These are phyloP conservation scores for Colletotrichum tofieldiae DNA, from an alignment of 2,329 filamentous ascomycete genomes.

Conservation along the genomic window DNA sequence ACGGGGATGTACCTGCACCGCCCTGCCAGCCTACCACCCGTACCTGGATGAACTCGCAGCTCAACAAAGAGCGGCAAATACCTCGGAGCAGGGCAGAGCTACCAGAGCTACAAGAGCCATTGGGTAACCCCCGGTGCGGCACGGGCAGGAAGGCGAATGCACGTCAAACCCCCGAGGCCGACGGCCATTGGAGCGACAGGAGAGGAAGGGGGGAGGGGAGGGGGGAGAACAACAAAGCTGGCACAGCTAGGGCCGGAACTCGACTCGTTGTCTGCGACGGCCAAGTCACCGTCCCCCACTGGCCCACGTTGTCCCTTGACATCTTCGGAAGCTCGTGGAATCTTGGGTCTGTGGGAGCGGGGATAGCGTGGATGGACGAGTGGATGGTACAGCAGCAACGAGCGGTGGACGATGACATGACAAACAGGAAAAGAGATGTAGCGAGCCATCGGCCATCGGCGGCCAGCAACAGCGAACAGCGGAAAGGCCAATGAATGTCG, in stretches of 20 bases:
- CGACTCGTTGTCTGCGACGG: slow-evolving; percentile 2
- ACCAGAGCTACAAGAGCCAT: slow-evolving; percentile 30
- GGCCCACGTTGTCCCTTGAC: slow-evolving; percentile 38
- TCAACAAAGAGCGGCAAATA: slow-evolving; percentile 27
- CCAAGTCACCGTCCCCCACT: slow-evolving; percentile 40
- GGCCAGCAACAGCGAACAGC: background rate
- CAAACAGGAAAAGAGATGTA: background rate
- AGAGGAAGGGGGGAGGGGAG: slow-evolving; percentile 2
- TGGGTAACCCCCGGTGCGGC: slow-evolving; percentile 21
- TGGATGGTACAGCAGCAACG: slow-evolving; percentile 36
- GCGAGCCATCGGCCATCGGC: slow-evolving; percentile 21
- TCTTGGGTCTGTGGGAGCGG: slow-evolving; percentile 38
- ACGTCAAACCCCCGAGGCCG: slow-evolving; percentile 33
- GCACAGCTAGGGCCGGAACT: slow-evolving; percentile 22
- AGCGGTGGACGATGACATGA: slow-evolving; percentile 15
- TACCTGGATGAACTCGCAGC: slow-evolving; percentile 30
- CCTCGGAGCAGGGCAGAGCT: slow-evolving; percentile 20
- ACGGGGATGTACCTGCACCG: slow-evolving; percentile 22
- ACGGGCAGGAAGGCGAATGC: slow-evolving; percentile 29
- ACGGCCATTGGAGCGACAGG: slow-evolving; percentile 37
- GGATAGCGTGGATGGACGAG: slow-evolving; percentile 22
- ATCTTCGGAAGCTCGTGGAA: slow-evolving; percentile 40
- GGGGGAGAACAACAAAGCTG: slow-evolving; percentile 21
- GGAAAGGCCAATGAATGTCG: slow-evolving; percentile 6
- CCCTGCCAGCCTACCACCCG: slow-evolving; percentile 11